These are phyloP conservation scores for Glebionis coronaria DNA, from an alignment of 129 eudicot genomes.

Conservation along the genomic window DNA sequence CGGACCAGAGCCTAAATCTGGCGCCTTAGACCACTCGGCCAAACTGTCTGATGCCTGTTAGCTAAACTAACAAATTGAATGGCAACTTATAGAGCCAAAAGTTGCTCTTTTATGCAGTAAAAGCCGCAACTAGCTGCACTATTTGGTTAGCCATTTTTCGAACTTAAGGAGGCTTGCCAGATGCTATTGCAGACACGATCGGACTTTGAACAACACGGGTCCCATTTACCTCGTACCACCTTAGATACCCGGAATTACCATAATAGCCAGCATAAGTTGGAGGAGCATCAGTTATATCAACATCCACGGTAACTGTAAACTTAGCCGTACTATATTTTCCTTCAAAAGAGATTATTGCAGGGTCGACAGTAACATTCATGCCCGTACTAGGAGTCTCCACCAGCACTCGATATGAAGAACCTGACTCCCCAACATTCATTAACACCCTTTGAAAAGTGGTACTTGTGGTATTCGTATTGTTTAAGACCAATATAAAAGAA, in stretches of 20 bases:
- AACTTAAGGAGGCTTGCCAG: no score
- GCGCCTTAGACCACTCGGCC: conserved; percentile 99
- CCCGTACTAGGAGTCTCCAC: conserved; percentile 23
- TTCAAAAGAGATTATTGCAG: conserved; percentile 14
- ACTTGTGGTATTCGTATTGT: conserved; percentile 31
- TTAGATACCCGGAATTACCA: conserved; percentile 29
- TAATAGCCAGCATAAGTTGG: conserved; percentile 10
- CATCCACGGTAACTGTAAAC: conserved; percentile 23
- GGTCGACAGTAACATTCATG: conserved; percentile 18
- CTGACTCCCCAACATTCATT: conserved; percentile 20
- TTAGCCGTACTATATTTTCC: conserved; percentile 21
- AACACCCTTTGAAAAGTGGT: conserved; percentile 23
- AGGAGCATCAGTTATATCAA: conserved; percentile 16
- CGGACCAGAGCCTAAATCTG: conserved; percentile 99
- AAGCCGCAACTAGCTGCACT: background rate
- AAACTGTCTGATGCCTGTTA: conserved; percentile 30
- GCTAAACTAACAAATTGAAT: no score
- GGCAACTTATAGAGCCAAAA: background rate
- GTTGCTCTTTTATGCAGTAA: background rate
- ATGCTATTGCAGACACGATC: conserved; percentile 26
- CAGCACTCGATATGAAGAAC: conserved; percentile 16
- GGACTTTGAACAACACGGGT: conserved; percentile 30
- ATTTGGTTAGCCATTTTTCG: background rate
- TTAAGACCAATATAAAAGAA: conserved; percentile 26
- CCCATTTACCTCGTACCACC: conserved; percentile 30